Base-by-base conservation (phyloP, 2,329 filamentous ascomycete species). In the Colletotrichum sp. region DNA sequence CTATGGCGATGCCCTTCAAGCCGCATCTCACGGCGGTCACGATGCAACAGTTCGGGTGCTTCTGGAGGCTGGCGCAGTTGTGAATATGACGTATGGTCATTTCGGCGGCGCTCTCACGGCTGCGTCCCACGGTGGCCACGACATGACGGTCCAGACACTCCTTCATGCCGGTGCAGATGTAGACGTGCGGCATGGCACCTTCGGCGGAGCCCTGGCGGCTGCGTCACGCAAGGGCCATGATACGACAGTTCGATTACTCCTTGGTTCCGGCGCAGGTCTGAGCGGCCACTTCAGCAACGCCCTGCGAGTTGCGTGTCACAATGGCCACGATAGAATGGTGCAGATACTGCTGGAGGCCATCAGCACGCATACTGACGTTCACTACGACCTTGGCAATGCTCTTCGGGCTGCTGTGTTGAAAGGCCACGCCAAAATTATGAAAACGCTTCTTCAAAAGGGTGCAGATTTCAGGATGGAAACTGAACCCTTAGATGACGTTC, bases 401-500 rank as follows among this genome's bases (percentile, higher is more conserved):
- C 75, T 86, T 3, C 84, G 86, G 64, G 84, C 78, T 0, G 84
- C 84, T 0, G 81, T 80, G 29, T 82, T 84, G 57, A 78, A 78
- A 2, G 78, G 83, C 4, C 76, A 79, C 34, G 69, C 54, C 0
- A 81, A 83, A 2, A 82, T 85, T 9, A 83, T 84, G 21, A 71
- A 78, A 2, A 74, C 84, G 5, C 75, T 86, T 4, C 80, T 86
- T 9, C 78, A 83, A 16, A 77, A 82, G 29, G 76, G 75, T 11
- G 84, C 83, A 13, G 58, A 62, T 18, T 21, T 62, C 58, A 36
- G 36, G 15, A 24, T 24, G 15, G 29, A 62, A 36, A 34, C 15
- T 8, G 58, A n/a, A 16, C 12, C 33, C 31, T 62, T 36, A 21
- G 58, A 34, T 34, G 36, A 36, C 31, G 58, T 34, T 36, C 58